Evolutionary conservation across 2,329 filamentous ascomycete species (phyloP), one percentile per base, ranked within the genome.

Genomic region (Exophiala calicioides): DNA sequence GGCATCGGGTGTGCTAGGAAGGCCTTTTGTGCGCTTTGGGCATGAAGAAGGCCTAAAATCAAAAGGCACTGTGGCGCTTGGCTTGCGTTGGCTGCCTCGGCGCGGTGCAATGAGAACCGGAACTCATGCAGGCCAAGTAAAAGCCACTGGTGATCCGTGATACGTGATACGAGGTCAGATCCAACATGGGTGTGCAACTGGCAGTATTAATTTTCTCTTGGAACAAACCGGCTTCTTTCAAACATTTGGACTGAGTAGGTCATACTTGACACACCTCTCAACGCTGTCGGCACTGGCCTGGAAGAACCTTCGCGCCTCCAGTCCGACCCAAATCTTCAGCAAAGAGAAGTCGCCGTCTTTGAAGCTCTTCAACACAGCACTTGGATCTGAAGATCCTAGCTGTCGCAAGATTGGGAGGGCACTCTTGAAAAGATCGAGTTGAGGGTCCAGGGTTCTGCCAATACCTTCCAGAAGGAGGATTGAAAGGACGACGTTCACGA

Each of bases 401-500:
- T 95, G 85, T 59, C 93, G 79, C 47, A 98, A 71, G 36, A 98
- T 97, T 0, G 93, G 93, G 37, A 98, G 73, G 5, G 90, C 89
- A 62, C 88, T 83, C 62, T 83, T 82, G 56, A 98, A 85, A 9
- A 98, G 74, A 68, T 98, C 93, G 35, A 96, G 74, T 42, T 91
- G 77, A 0, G 93, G 91, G 65, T 97, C 85, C 12, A 98, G 71
- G 49, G 78, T 88, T 52, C 93, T 80, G 0, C 93, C 93, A 61
- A 97, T 98, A 5, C 93, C 93, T 65, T 98, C 93, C 1, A 98
- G 76, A 2, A 98, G 76, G 24, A 98, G 72, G 42, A 97, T 96
- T 50, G 89, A 95, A 48, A 98, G 85, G 21, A 98, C 91, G 3
- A 98, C 93, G 63, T 98, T 98, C 64, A 98, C 90, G 64, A 97